These are phyloP conservation scores for Paramecium pentaurelia DNA, from an alignment of 73 alveolate species.

Conservation along the genomic window DNA sequence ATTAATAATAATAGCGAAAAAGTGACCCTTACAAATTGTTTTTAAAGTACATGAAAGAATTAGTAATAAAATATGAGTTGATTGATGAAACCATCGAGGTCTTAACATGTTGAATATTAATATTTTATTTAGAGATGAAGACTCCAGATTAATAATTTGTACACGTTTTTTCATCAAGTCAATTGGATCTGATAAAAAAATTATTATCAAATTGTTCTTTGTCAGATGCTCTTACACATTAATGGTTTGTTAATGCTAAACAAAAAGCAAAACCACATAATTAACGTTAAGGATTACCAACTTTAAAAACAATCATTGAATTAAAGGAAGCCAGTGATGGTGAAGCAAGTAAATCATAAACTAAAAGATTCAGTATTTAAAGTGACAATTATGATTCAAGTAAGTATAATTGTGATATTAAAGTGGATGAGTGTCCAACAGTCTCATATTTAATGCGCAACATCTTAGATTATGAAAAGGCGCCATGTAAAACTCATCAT, in stretches of 20 bases:
- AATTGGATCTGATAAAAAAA: conserved; percentile 22
- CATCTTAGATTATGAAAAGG: conserved; percentile 21
- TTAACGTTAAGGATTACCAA: background rate
- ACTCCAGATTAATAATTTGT: background rate
- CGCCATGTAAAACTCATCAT: conserved; percentile 32
- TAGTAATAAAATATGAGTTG: background rate
- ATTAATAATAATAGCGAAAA: background rate
- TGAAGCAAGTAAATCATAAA: conserved; percentile 4
- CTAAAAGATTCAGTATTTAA: background rate
- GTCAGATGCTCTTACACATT: background rate
- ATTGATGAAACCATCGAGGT: background rate
- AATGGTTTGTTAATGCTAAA: conserved; percentile 42
- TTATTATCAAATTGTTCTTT: background rate
- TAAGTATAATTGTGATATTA: background rate
- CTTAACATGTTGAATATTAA: background rate
- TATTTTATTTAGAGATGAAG: conserved; percentile 7
- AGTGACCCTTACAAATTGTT: conserved; percentile 2
- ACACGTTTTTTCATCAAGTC: conserved; percentile 12
- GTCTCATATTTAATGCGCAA: conserved; percentile 12
- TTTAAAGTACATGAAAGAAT: conserved; percentile 12
- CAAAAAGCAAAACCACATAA: conserved; percentile 2
- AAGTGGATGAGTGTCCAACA: conserved; percentile 2
- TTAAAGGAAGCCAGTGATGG: conserved; percentile 32
- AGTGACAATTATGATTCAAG: background rate
- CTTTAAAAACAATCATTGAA: conserved; percentile 2